Conservation (phyloP, 495 filamentous ascomycete genomes). For the Hypomontagnella monticulosa region DNA sequence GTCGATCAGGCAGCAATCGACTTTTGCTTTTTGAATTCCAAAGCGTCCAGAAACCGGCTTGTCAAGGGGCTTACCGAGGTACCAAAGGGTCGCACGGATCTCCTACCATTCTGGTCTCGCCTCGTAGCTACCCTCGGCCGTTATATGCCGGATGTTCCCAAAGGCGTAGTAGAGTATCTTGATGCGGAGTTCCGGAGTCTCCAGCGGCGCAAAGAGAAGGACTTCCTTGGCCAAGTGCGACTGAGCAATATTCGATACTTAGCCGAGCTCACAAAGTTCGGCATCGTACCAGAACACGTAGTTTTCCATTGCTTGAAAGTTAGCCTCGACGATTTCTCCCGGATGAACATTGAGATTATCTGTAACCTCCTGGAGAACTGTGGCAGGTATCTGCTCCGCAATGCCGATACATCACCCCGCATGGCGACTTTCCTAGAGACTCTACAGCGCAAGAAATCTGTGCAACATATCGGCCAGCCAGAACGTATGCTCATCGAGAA, state of each 20-base stretch:
- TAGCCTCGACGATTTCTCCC: constrained; percentile 95
- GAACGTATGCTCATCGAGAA: constrained; percentile 99
- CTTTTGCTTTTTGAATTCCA: constrained; percentile 98
- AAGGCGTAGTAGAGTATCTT: constrained; percentile 90
- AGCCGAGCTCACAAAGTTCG: constrained; percentile 97
- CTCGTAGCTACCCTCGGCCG: constrained; percentile 92
- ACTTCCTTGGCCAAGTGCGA: constrained; percentile 92
- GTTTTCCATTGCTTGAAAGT: constrained; percentile 99
- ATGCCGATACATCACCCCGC: constrained; percentile 89
- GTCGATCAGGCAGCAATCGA: constrained; percentile 93
- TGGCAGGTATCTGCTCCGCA: constrained; percentile 91
- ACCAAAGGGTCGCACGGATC: constrained; percentile 89
- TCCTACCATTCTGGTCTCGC: constrained; percentile 91
- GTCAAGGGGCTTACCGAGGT: constrained; percentile 94
- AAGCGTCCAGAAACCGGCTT: constrained; percentile 93
- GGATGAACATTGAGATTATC: constrained; percentile 99
- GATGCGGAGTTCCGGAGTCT: constrained; percentile 98
- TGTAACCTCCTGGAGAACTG: constrained; percentile 98
- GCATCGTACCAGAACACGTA: constrained; percentile 96
- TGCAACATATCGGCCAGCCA: constrained; percentile 93
- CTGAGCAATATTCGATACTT: constrained; percentile 96
- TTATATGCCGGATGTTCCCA: constrained; percentile 91
- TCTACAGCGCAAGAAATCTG: constrained; percentile 92
- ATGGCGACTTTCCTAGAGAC: constrained; percentile 96
- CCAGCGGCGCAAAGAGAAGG: constrained; percentile 97